These are phyloP conservation scores for Trifolium repens DNA, from an alignment of 306 rosid species.

Conservation along the genomic window DNA sequence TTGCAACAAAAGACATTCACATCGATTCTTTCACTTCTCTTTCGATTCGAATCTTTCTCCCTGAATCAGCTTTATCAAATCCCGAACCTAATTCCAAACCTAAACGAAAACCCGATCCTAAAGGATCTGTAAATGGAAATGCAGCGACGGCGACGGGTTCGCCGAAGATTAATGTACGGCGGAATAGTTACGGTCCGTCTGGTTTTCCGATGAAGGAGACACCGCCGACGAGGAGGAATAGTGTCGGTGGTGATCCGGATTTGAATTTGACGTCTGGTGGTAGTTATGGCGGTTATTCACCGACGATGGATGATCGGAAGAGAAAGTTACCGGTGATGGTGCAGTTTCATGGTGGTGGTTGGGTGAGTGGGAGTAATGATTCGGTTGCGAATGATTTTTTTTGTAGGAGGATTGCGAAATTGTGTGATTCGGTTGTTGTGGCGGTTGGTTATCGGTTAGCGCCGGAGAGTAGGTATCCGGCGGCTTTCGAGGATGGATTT, in stretches of 20 bases:
- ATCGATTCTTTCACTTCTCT: conserved; percentile 83
- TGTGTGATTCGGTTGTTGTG: conserved; percentile 75
- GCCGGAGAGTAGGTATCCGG: conserved; percentile 87
- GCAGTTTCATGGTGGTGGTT: conserved; percentile 98
- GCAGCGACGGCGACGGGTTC: neutral
- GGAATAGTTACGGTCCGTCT: conserved; percentile 59
- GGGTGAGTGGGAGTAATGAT: conserved; percentile 95
- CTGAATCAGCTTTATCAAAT: conserved; percentile 75
- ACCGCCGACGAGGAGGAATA: conserved; percentile 54
- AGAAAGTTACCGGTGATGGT: conserved; percentile 71
- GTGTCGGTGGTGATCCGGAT: conserved; percentile 55
- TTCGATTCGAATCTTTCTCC: conserved; percentile 85
- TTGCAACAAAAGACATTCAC: conserved; percentile 94
- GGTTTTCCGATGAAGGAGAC: conserved; percentile 35
- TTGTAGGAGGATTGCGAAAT: conserved; percentile 79
- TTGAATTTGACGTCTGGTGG: conserved; percentile 52
- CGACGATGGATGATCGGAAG: conserved; percentile 50
- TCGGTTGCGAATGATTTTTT: conserved; percentile 79
- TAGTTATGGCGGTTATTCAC: conserved; percentile 75
- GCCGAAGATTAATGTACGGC: conserved; percentile 39
- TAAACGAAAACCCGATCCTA: too few relatives aligned
- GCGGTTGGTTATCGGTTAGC: conserved; percentile 89
- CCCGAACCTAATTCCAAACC: conserved; percentile 60
- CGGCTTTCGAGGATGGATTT: conserved; percentile 89
- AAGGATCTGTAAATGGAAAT: neutral